These are phyloP conservation scores for Closterium sp. DNA, from an alignment of 139 green algal genomes.

Conservation along the genomic window DNA sequence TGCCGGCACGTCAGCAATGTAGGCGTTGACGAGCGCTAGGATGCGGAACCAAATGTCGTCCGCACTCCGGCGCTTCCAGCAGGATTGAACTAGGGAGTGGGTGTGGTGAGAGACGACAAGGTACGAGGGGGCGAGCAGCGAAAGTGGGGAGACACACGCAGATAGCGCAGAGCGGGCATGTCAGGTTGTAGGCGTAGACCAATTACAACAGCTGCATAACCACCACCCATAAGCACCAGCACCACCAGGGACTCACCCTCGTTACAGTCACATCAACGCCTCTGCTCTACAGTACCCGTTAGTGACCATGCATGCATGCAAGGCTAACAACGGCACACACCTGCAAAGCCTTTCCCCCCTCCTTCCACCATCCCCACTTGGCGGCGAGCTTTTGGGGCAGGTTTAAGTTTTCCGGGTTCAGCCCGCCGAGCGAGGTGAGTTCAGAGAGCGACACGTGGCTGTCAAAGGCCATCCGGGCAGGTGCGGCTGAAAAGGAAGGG, in stretches of 20 bases:
- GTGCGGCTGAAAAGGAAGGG: not conserved
- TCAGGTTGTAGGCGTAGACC: no score
- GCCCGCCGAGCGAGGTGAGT: not conserved
- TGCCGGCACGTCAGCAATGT: constrained; percentile 21
- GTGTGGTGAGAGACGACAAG: not conserved
- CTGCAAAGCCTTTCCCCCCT: constrained; percentile 1
- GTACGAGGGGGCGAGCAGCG: not conserved
- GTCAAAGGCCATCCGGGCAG: constrained; percentile 6
- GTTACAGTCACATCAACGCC: no score
- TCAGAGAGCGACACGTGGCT: not conserved
- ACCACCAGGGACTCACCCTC: no score
- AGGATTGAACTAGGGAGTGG: not conserved
- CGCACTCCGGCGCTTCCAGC: constrained; percentile 17
- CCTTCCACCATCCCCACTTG: constrained; percentile 1
- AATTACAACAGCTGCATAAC: no score
- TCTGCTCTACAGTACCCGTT: no score
- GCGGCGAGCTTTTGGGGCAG: not conserved
- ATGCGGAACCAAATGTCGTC: constrained; percentile 43
- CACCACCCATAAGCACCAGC: no score
- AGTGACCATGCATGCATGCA: no score
- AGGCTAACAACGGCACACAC: not conserved
- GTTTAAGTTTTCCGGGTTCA: constrained; percentile 11
- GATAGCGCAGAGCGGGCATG: no score
- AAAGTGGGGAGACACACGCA: no score
- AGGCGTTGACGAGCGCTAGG: constrained; percentile 35